Evolutionary conservation across 371 early-diverging fungal genomes (phyloP).

Genomic region (Mortierella polycephala): DNA sequence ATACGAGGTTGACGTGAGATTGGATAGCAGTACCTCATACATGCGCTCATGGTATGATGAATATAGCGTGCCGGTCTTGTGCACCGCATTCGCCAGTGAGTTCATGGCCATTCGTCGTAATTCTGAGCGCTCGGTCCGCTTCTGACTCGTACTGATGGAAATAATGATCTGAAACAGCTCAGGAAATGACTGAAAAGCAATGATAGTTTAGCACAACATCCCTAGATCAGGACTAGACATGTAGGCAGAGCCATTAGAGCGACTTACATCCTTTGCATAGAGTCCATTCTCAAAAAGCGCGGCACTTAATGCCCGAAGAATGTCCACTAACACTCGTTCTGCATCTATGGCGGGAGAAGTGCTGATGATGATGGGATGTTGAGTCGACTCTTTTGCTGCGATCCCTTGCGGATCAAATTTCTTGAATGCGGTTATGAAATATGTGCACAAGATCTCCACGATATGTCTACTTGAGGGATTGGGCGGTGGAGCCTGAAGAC

Average conservation of each 20-base stretch:
- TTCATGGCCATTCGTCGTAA: slow-evolving; percentile 43
- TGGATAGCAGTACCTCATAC: slow-evolving; percentile 31
- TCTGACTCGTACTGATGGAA: neutral
- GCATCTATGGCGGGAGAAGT: neutral
- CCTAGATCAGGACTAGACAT: too few relatives aligned
- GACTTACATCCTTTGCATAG: slow-evolving; percentile 23
- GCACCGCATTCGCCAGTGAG: slow-evolving; percentile 39
- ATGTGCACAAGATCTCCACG: slow-evolving; percentile 18
- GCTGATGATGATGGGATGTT: neutral
- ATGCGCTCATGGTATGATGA: slow-evolving; percentile 29
- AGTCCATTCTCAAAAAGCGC: slow-evolving; percentile 40
- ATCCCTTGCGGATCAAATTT: neutral
- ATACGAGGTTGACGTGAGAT: slow-evolving; percentile 19
- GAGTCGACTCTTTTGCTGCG: neutral
- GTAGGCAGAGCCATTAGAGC: too few relatives aligned
- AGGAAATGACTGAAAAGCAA: slow-evolving; percentile 9
- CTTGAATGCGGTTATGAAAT: slow-evolving; percentile 22
- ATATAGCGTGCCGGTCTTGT: slow-evolving; percentile 34
- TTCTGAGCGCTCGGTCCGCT: slow-evolving; percentile 11
- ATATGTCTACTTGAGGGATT: neutral
- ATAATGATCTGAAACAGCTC: slow-evolving; percentile 22
- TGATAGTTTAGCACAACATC: neutral
- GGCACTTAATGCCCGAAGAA: slow-evolving; percentile 41
- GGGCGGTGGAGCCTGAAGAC: slow-evolving; percentile 4
- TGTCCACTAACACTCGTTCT: slow-evolving; percentile 20